Evolutionary conservation across 2,329 filamentous ascomycete species (phyloP), one percentile per base, ranked within the genome.

Genomic region (Pezicula carpinea): DNA sequence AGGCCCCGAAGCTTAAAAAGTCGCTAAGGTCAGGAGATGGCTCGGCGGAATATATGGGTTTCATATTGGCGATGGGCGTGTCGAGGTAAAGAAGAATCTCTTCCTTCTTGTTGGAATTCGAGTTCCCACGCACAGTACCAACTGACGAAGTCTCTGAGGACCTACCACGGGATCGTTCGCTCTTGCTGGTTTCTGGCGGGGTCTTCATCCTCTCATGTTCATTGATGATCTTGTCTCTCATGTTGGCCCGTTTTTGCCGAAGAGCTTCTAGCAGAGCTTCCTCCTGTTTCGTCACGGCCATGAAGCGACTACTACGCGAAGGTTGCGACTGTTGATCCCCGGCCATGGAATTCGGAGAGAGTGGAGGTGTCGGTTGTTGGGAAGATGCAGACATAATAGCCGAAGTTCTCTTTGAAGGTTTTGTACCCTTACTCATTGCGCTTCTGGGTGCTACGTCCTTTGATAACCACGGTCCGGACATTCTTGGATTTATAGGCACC

Each of bases 231-330:
- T 66, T 67, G 17, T 71, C 66, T 3, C 69, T 68, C 56, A 75
- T 69, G 33, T 65, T 68, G 42, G 72, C 71, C 52, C 71, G 66
- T 40, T 73, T 73, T 43, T 67, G 62, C 45, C 75, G 66, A 61
- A 78, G 70, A 2, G 73, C 71, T 54, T 74, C 73, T 3, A 78
- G 60, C 1, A 77, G 64, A 34, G 69, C 65, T 50, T 77, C 72
- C 59, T 78, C 75, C 56, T 77, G 74, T 46, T 71, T 64, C 0
- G 75, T 78, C 21, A 78, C 74, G 13, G 72, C 69, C 62, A 78
- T 76, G 17, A 76, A 60, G 3, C 61, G 54, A 40, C 56, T 55
- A 26, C 47, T 58, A 2, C 46, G 41, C 31, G 55, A 44, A 13
- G 53, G 44, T 15, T 32, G 38, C 17, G 51, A 48, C 8, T 46